These are phyloP conservation scores for Cryphonectria carpinicola DNA, from an alignment of 2,329 filamentous ascomycete species.

Conservation along the genomic window DNA sequence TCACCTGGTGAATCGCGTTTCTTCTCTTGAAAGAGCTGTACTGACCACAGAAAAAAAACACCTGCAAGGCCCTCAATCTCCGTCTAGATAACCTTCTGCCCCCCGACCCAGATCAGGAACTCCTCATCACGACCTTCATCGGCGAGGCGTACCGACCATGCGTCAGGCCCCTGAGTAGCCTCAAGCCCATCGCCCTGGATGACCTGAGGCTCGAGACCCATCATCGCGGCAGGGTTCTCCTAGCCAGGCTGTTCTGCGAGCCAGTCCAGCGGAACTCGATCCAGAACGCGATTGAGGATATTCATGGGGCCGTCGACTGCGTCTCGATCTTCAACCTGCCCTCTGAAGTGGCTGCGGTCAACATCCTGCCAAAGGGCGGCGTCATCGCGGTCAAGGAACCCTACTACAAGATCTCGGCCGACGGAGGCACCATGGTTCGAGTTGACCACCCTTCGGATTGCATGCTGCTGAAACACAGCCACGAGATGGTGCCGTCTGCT, in stretches of 20 bases:
- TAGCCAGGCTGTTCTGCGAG: constrained; percentile 19
- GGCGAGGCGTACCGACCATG: constrained; percentile 28
- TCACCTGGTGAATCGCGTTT: neutral
- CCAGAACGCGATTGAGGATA: constrained; percentile 66
- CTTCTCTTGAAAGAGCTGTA: neutral
- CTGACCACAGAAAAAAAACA: neutral
- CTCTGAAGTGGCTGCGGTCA: constrained; percentile 33
- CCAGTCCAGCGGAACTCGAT: constrained; percentile 21
- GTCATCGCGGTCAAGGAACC: constrained; percentile 43
- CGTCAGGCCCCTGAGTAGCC: constrained; percentile 13
- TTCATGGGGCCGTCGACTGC: constrained; percentile 76
- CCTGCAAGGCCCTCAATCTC: neutral
- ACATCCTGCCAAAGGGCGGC: constrained; percentile 38
- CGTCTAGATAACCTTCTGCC: neutral
- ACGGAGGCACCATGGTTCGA: constrained; percentile 38
- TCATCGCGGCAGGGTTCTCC: constrained; percentile 27
- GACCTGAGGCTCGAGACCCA: constrained; percentile 29
- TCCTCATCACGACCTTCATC: neutral
- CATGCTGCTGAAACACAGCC: constrained; percentile 31
- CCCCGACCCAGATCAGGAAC: neutral
- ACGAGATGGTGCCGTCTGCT: neutral
- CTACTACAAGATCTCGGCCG: constrained; percentile 38
- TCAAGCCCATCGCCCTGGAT: constrained; percentile 19
- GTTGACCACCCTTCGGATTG: constrained; percentile 43
- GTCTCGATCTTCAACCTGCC: constrained; percentile 62